These are phyloP conservation scores for Arachnopeziza araneosa DNA, from an alignment of 2,329 filamentous ascomycete species.

Conservation along the genomic window DNA sequence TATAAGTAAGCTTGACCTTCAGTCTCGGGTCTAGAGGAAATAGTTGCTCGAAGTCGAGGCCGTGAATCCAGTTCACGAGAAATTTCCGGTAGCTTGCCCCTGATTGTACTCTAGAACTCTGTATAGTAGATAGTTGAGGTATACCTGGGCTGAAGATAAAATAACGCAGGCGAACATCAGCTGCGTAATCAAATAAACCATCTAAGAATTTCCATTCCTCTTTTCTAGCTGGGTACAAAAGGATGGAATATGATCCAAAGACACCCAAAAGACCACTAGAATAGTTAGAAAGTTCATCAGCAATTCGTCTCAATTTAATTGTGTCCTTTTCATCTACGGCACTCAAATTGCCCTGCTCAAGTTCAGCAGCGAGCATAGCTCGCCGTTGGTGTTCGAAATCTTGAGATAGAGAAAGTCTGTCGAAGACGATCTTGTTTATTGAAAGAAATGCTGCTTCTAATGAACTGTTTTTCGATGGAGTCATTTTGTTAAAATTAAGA, in stretches of 20 bases:
- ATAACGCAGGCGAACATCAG: constrained; percentile 18
- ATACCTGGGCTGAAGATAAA: constrained; percentile 16
- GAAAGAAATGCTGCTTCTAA: constrained; percentile 14
- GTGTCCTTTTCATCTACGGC: constrained; percentile 6
- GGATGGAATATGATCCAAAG: constrained; percentile 15
- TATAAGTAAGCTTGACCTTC: constrained; percentile 13
- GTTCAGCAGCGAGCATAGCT: background rate
- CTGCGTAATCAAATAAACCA: background rate
- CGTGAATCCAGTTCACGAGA: constrained; percentile 17
- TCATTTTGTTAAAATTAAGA: constrained; percentile 19
- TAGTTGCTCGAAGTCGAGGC: constrained; percentile 14
- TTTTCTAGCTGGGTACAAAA: constrained; percentile 22
- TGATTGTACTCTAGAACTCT: background rate
- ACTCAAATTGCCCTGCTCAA: constrained; percentile 15
- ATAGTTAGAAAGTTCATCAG: constrained; percentile 16
- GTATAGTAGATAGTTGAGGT: background rate
- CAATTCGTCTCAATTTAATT: constrained; percentile 14
- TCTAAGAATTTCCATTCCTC: constrained; percentile 28
- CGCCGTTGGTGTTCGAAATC: constrained; percentile 19
- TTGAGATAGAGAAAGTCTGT: constrained; percentile 21
- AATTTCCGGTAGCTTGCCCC: constrained; percentile 7
- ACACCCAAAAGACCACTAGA: constrained; percentile 19
- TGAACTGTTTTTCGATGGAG: background rate
- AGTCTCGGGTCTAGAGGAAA: constrained; percentile 2
- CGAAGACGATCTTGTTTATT: constrained; percentile 16